Conservation (phyloP, 2,329 filamentous ascomycete species). For the Alternaria tenuissima region DNA sequence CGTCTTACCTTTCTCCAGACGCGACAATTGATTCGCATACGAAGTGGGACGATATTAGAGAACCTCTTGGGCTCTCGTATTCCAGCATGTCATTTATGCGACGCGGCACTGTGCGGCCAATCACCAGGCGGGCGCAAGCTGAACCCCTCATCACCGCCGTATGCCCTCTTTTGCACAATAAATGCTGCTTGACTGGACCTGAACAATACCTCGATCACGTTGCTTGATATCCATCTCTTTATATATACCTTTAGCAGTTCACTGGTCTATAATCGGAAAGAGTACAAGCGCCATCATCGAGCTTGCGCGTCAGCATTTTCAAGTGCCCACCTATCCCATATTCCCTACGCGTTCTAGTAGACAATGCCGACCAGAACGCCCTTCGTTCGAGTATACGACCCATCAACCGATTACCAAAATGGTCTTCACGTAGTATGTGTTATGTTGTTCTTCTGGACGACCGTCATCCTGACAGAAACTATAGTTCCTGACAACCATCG, state of each 20-base stretch:
- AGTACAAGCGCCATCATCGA: neutral
- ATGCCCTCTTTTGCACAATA: neutral
- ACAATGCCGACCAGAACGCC: conserved; percentile 16
- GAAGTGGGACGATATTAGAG: neutral
- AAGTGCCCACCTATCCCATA: neutral
- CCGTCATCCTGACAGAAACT: neutral
- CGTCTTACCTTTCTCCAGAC: neutral
- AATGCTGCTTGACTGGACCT: neutral
- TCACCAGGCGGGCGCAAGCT: neutral
- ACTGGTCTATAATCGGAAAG: neutral
- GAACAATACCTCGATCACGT: neutral
- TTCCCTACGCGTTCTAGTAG: neutral
- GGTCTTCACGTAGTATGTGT: conserved; percentile 29
- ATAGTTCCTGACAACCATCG: conserved; percentile 39
- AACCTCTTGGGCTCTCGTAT: neutral
- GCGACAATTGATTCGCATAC: neutral
- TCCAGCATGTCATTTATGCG: neutral
- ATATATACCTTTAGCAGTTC: neutral
- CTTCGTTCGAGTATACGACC: conserved; percentile 30
- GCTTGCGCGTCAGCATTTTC: neutral
- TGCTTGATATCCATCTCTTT: neutral
- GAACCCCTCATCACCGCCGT: neutral
- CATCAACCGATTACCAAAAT: conserved; percentile 23
- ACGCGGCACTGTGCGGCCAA: neutral
- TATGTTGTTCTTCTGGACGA: neutral